These are phyloP conservation scores for Colletotrichum aenigma DNA, from an alignment of 2,329 filamentous ascomycete species.

Conservation along the genomic window DNA sequence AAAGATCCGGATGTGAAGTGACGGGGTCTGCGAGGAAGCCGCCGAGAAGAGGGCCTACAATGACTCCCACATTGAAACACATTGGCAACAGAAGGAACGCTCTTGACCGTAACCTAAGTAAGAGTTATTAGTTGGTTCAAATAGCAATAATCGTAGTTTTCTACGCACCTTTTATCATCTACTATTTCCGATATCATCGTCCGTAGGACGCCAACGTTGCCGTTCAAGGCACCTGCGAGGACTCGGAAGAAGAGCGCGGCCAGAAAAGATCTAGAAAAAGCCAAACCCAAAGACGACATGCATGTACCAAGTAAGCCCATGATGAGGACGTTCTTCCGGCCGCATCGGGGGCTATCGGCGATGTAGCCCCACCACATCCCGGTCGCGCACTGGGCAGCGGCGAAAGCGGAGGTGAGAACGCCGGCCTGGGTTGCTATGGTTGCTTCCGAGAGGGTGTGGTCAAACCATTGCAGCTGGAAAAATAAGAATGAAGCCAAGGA, in stretches of 20 bases:
- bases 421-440: slow-evolving; percentile 23
- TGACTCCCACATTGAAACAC: slow-evolving; percentile 26
- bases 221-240: slow-evolving; percentile 23
- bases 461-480: slow-evolving; percentile 23
- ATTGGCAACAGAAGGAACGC: slow-evolving; percentile 25
- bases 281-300: slow-evolving; percentile 72
- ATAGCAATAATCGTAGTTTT: not conserved
- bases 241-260: slow-evolving; percentile 23
- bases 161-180: slow-evolving; percentile 17
- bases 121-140: not conserved
- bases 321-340: slow-evolving; percentile 23
- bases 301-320: slow-evolving; percentile 46
- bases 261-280: slow-evolving; percentile 68
- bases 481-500: slow-evolving; percentile 26
- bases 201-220: slow-evolving; percentile 24
- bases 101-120: slow-evolving; percentile 5
- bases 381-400: slow-evolving; percentile 24
- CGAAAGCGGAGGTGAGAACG: slow-evolving; percentile 22
- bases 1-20: slow-evolving; percentile 17
- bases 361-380: slow-evolving; percentile 23
- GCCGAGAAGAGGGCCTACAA: slow-evolving; percentile 26
- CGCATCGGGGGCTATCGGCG: slow-evolving; percentile 19
- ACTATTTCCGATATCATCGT: slow-evolving; percentile 27
- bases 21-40: slow-evolving; percentile 27
- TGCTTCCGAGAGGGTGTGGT: not conserved